A percentile compares a stretch with the other conserved stretches of the same genome.
phyloP scores from a whole-genome alignment of 768 basidiomycete species.

The Phaeotremella fagi region DNA sequence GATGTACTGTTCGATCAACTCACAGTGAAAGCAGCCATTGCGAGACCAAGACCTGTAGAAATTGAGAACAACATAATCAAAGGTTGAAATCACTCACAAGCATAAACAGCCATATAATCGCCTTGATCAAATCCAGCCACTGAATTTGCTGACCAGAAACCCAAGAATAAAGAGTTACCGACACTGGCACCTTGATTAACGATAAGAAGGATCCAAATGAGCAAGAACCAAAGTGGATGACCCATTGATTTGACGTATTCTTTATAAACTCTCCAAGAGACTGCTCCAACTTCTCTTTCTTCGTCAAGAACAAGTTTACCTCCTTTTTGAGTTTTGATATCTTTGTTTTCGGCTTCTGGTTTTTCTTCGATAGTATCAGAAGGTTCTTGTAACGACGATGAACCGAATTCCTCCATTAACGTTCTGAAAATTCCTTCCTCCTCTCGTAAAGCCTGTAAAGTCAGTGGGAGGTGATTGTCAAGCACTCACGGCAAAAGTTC shows the following conservation, averaged over 20 bases:
- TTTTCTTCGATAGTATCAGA: constrained; percentile 54
- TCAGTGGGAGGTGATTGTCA: not conserved
- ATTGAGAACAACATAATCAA: not conserved
- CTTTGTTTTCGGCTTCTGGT: not conserved
- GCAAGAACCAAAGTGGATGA: constrained; percentile 52
- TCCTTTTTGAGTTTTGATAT: constrained; percentile 13
- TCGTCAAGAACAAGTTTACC: constrained; percentile 50
- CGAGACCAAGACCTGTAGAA: constrained; percentile 22
- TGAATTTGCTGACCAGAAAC: constrained; percentile 64
- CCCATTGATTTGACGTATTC: constrained; percentile 56
- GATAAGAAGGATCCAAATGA: constrained; percentile 53
- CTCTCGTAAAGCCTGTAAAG: constrained; percentile 33
- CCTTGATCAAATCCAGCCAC: constrained; percentile 59
- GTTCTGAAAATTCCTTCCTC: constrained; percentile 34
- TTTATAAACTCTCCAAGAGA: constrained; percentile 54
- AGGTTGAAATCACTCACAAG: constrained; percentile 27
- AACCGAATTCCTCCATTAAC: constrained; percentile 50
- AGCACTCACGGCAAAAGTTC: constrained; percentile 53
- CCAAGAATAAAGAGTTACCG: constrained; percentile 63
- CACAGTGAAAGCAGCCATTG: constrained; percentile 18
- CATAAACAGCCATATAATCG: constrained; percentile 63
- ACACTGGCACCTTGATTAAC: constrained; percentile 58
- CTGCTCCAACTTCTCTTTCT: constrained; percentile 58
- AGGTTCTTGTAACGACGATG: constrained; percentile 55
- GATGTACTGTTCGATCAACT: constrained; percentile 53